These are phyloP conservation scores for Solanum lycopersicoides DNA, from an alignment of 257 asterid genomes.

Conservation along the genomic window DNA sequence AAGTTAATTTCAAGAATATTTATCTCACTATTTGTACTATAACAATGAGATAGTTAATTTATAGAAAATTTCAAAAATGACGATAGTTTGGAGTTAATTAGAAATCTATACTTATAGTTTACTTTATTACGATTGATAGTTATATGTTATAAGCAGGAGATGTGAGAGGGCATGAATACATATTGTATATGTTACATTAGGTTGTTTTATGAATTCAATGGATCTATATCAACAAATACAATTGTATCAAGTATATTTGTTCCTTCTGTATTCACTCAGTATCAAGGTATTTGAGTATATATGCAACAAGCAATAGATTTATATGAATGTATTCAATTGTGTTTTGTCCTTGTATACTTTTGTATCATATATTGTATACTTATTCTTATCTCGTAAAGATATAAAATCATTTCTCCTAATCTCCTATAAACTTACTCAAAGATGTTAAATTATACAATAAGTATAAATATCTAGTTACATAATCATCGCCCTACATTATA, in stretches of 20 bases:
- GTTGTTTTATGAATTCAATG: no score
- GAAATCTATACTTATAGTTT: no score
- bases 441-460: background rate
- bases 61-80: no score
- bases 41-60: no score
- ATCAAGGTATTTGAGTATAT: background rate
- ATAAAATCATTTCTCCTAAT: no score
- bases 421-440: background rate
- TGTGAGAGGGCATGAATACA: background rate
- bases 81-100: no score
- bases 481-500: background rate
- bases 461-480: background rate
- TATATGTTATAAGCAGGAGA: background rate
- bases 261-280: background rate
- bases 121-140: no score
- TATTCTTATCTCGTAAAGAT: no score
- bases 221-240: background rate
- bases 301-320: background rate
- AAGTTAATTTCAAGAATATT: no score
- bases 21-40: background rate
- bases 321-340: no score
- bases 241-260: no score
- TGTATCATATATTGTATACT: background rate
- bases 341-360: background rate
- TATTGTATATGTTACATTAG: no score